These are phyloP conservation scores for Penicillium sp. DNA, from an alignment of 2,329 filamentous ascomycete genomes.

Conservation along the genomic window DNA sequence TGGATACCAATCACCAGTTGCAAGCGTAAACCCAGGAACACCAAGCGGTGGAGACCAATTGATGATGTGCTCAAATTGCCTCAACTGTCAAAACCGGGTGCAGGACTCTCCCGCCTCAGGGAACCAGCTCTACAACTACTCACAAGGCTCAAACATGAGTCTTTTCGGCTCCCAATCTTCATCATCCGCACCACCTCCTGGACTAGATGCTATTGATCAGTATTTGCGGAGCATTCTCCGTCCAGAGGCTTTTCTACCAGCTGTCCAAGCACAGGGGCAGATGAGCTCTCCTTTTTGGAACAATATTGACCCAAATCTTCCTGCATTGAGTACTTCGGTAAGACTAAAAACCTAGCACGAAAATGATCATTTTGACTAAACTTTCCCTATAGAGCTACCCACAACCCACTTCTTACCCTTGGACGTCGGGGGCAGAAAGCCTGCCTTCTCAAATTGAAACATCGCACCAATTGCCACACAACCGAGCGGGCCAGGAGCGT, in stretches of 20 bases:
- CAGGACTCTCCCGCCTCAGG: background rate
- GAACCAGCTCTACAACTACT: background rate
- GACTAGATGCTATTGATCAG: slow-evolving; percentile 5
- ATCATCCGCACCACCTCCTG: background rate
- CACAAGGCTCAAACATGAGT: background rate
- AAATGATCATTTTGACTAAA: background rate
- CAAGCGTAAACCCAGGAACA: background rate
- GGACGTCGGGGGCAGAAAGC: background rate
- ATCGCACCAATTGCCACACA: background rate
- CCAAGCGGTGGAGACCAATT: background rate
- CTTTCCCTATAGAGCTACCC: background rate
- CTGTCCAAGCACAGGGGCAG: background rate
- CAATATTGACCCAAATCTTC: slow-evolving; percentile 12
- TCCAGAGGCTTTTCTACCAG: slow-evolving; percentile 9
- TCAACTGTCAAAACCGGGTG: background rate
- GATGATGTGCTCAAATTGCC: background rate
- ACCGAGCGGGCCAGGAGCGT: background rate
- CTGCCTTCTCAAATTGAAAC: background rate
- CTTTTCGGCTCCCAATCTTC: background rate
- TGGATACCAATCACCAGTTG: background rate
- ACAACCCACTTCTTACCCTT: background rate
- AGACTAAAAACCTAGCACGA: background rate
- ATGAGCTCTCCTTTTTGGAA: slow-evolving; percentile 4
- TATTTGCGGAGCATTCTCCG: slow-evolving; percentile 11
- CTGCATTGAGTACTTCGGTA: slow-evolving; percentile 3